phyloP scores from a whole-genome alignment of 768 basidiomycete species.

The Suillus alpinus region DNA sequence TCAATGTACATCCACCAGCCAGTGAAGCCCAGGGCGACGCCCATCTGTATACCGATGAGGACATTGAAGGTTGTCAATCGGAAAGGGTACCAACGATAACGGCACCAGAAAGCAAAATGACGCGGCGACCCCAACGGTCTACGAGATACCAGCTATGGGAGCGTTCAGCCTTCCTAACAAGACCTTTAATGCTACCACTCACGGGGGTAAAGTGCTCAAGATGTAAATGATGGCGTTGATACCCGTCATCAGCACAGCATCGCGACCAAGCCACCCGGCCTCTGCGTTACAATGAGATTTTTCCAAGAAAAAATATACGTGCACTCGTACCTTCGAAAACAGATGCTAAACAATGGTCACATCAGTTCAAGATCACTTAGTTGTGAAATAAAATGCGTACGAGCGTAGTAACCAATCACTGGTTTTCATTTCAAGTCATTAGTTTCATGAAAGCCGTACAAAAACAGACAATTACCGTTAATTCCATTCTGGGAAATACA shows the following conservation, averaged over 20 bases:
- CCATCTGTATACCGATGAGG: constrained; percentile 57
- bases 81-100: constrained; percentile 53
- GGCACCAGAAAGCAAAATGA: constrained; percentile 85
- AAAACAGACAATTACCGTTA: constrained; percentile 57
- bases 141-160: constrained; percentile 83
- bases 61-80: constrained; percentile 1
- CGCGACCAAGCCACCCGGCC: constrained; percentile 93
- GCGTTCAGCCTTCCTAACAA: neutral
- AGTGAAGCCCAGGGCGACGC: constrained; percentile 69
- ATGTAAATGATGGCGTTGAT: constrained; percentile 85
- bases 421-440: neutral
- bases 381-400: constrained; percentile 43
- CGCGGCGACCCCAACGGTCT: constrained; percentile 85
- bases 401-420: constrained; percentile 95
- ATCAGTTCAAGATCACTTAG: constrained; percentile 9
- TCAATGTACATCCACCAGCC: constrained; percentile 96
- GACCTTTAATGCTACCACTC: constrained; percentile 23
- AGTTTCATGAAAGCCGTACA: constrained; percentile 10
- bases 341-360: constrained; percentile 47
- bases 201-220: constrained; percentile 82
- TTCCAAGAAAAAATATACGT: neutral
- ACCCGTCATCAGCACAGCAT: constrained; percentile 94
- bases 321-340: constrained; percentile 79
- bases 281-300: constrained; percentile 41
- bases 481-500: constrained; percentile 74